Base-by-base conservation (phyloP, 371 early-diverging fungal genomes). In the Mucor sp. region DNA sequence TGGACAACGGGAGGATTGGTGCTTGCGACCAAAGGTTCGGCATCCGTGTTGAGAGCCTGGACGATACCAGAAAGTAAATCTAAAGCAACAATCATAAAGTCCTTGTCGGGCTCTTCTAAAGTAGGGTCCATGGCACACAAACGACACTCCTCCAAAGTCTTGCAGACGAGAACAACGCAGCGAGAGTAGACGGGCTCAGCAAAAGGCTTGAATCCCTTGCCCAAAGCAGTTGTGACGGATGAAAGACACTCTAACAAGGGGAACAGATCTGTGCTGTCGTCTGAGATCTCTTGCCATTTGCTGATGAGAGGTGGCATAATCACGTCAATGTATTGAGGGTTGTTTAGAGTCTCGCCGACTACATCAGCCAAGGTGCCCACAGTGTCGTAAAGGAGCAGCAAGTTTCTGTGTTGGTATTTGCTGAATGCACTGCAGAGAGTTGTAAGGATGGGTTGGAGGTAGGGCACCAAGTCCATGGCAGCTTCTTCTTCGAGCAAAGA, bases 201-300 rank as follows among this genome's bases (percentile, higher is more conserved):
- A 67, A 91, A 95, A 27, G 91, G 93, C 71, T 83, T 78, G 78
- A 97, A 97, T 1, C 90, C 90, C 19, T 87, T 84, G 5, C 96
- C 97, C 35, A 97, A 83, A 14, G 94, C 92, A 44, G 92, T 86
- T 1, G 95, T 92, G 32, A 97, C 90, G 27, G 95, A 91, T 15
- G 96, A 91, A 61, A 97, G 81, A 70, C 96, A 97, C 90, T 97
- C 97, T 60, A 95, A 88, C 62, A 97, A 83, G 9, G 95, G 93
- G 84, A 96, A 94, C 68, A 95, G 81, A 67, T 92, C 93, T 41
- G 87, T 86, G 76, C 93, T 93, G 35, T 93, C 91, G 65, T 95
- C 93, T 37, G 81, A 72, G 56, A 95, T 75, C 35, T 72, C 73
- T 58, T 90, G 78, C 95, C 94, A 97, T 72, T 92, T 91, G 60